Conservation (phyloP, 768 basidiomycete species). For the Tulasnella sp. region DNA sequence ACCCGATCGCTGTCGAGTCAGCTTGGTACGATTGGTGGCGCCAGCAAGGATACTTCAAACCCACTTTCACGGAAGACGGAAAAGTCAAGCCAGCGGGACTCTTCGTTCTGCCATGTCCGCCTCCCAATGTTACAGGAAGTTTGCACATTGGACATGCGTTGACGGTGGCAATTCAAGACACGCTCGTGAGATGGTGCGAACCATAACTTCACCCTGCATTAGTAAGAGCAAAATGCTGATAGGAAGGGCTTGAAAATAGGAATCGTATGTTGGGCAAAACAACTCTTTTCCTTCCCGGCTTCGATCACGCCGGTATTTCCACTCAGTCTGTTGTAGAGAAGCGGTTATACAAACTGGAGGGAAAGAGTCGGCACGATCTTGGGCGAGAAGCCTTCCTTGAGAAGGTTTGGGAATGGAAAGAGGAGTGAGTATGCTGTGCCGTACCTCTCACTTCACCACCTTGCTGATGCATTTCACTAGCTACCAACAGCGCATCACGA, state of each 20-base stretch:
- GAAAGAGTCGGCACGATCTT: slow-evolving; percentile 88
- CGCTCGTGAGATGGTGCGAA: slow-evolving; percentile 80
- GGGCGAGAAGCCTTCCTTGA: slow-evolving; percentile 90
- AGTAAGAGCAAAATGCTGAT: neutral
- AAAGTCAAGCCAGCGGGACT: slow-evolving; percentile 62
- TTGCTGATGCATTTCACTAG: slow-evolving; percentile 47
- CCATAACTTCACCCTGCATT: slow-evolving; percentile 29
- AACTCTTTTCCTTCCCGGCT: slow-evolving; percentile 88
- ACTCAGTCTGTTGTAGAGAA: slow-evolving; percentile 98
- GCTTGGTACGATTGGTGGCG: slow-evolving; percentile 99
- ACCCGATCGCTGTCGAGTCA: slow-evolving; percentile 91
- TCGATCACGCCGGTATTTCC: slow-evolving; percentile 98
- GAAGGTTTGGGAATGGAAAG: slow-evolving; percentile 95
- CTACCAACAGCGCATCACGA: slow-evolving; percentile 91
- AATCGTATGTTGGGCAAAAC: slow-evolving; percentile 96
- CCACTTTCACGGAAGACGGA: slow-evolving; percentile 62
- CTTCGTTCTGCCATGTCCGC: slow-evolving; percentile 89
- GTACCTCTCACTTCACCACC: neutral
- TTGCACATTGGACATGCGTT: slow-evolving; percentile 95
- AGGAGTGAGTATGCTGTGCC: slow-evolving; percentile 64
- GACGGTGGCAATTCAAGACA: slow-evolving; percentile 89
- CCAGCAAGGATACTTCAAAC: slow-evolving; percentile 86
- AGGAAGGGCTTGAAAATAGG: slow-evolving; percentile 50
- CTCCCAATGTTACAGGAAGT: slow-evolving; percentile 95
- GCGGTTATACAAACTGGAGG: slow-evolving; percentile 78